Evolutionary conservation across 805 yeast species (phyloP), one percentile per base, ranked within the genome.

Genomic region (Metschnikowia borealis): DNA sequence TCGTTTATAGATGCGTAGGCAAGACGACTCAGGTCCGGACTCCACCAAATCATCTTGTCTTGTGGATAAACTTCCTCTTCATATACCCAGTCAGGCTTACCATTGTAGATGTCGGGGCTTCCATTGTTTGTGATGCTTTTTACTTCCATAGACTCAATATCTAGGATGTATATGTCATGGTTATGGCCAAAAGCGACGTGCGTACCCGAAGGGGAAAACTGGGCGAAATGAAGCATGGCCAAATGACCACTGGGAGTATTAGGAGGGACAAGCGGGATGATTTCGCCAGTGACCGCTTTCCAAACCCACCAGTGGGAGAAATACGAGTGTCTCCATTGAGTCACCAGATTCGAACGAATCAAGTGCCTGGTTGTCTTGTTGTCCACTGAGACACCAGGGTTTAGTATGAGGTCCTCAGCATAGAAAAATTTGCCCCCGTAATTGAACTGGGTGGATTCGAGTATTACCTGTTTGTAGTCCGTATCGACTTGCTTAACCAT

Each of bases 1-100:
- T 86, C 91, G 58, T 87, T 76, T 20, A 80, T 73, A 54, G 69
- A 75, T 53, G 85, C 74, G 58, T 71, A 87, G 0, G 84, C 69
- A 43, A 86, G 54, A 48, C 69, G 70, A 1, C 79, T 63, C 55
- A 84, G 87, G 54, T 82, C 81, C 1, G 85, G 84, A 14, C 84
- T 70, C 90, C 92, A 87, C 87, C 89, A 86, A 11, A 86, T 68
- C 0, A 86, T 81, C 34, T 63, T 66, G 54, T 85, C 91, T 14
- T 68, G 58, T 0, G 75, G 76, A 11, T 83, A 66, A 1, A 87
- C 87, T 59, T 87, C 96, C 61, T 87, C 95, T 63, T 87, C 95
- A 63, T 87, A 87, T 1, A 87, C 84, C 94, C 95, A 87, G 60
- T 87, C 94, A 0, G 91, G 83, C 54, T 75, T 83, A 5, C 89